Evolutionary conservation across 441 rosid species (phyloP), one percentile per base, ranked within the genome.

Genomic region (Metrosideros polymorpha): DNA sequence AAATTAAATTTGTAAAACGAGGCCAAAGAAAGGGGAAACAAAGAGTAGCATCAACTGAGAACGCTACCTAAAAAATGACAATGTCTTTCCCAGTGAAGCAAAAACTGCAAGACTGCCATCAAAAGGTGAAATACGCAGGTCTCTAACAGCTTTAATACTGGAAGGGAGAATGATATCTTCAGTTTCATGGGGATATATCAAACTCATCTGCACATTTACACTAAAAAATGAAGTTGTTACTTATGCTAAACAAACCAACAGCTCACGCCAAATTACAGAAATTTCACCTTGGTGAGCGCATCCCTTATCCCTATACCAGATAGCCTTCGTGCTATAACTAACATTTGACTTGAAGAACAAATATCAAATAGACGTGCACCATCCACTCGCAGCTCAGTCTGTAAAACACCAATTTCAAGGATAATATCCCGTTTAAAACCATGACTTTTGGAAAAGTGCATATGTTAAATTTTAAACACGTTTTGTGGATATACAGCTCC

Each of bases 351-450:
- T 61, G 89, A 87, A 86, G 89, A 90, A 89, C 93, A 94, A 82
- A 94, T 88, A 89, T 96, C 98, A 92, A 97, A 94, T 89, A 96
- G 85, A 79, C 98, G 97, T 53, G 96, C 98, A 86, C 98, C 99
- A 87, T 89, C 94, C 85, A 94, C 89, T 66, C 19, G 87, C 89
- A 93, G 84, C 84, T 92, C 94, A 7, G 88, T 88, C 99, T 97
- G 84, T 54, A 85, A 86, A 66, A 49, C 25, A 89, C 45, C 17
- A 32, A 25, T 22, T 71, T 12, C 47, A 27, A 56, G 7, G 63
- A 56, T 56, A 43, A 32, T 25, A 79, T 47, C 30, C 30, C 83
- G 6, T 19, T 19, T 27, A 83, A 83, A 54, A 29, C 45, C 9
- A 30, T 52, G 59, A 51, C 14, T 32, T 50, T 15, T 83, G 42